Evolutionary conservation across 2,329 filamentous ascomycete genomes (phyloP), one percentile per base, ranked within the genome.

Genomic region (Talaromyces sp.): DNA sequence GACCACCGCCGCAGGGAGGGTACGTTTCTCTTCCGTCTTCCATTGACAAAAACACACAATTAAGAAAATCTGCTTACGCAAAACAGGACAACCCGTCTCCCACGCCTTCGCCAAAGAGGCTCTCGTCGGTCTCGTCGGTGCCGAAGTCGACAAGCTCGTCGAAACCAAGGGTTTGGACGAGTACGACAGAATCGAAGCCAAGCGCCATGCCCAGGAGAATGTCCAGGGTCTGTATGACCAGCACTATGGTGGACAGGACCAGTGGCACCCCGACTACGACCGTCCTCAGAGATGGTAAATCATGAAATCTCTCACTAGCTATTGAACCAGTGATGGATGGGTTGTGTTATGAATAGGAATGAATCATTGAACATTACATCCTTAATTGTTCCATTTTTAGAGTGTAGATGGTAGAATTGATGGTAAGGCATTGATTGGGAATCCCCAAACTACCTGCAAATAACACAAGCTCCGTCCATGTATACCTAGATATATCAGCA

Each of bases 31-130:
- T 8, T 31, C 41, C 43, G 14, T 35, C 35, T 24, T 22, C 58
- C 37, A 52, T 41, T 60, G 3, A 24, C 9, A 10, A 60, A 11
- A 9, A 43, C 43, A 24, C 33, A 37, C 1, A 37, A 3, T 13
- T 11, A 13, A 37, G 11, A 10, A 27, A 48, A 48, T 2, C 22
- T 37, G 33, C 22, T 33, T n/a, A 61, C 16, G 14, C 3, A 10
- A 22, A 22, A 52, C n/a, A 90, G 88, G 89, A 79, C 88, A 92
- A 82, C 75, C 84, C 7, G 88, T 93, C 71, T 85, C 83, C 68
- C 91, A 94, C 81, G 80, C 80, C 48, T 89, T 92, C 72, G 91
- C 91, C 75, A 94, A 94, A 82, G 91, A 93, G 80, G 76, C 90
- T 52, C 78, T 94, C 37, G 89, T 85, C 16, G 90, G 88, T 66